A percentile compares a stretch with the other conserved stretches of the same genome.
These are phyloP conservation scores for Phytophthora palmivora DNA, from an alignment of 352 stramenopile genomes.

Conservation along the genomic window DNA sequence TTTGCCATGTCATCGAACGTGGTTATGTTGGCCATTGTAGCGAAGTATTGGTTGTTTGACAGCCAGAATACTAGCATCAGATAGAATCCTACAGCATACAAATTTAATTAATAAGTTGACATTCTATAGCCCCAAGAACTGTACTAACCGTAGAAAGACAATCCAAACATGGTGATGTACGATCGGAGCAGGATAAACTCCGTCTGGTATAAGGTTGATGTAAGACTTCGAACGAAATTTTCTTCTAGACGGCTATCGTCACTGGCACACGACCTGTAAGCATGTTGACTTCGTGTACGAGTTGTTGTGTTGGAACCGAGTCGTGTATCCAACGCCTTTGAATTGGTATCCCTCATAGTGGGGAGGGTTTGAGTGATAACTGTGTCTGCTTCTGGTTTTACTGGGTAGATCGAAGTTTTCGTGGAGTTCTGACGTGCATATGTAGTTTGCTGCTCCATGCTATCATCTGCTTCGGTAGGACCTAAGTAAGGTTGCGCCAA, in stretches of 20 bases:
- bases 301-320: slow-evolving; percentile 1
- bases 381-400: neutral
- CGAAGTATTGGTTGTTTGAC: slow-evolving; percentile 28
- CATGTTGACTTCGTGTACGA: neutral
- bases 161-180: slow-evolving; percentile 28
- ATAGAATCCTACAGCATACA: slow-evolving; percentile 13
- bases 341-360: neutral
- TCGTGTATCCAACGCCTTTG: neutral
- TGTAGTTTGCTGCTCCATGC: neutral
- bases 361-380: neutral
- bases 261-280: neutral
- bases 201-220: slow-evolving; percentile 26
- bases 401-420: neutral
- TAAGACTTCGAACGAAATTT: slow-evolving; percentile 13
- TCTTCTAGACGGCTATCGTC: slow-evolving; percentile 9
- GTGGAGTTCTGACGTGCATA: neutral
- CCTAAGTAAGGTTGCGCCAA: neutral
- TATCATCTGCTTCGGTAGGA: neutral
- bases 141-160: slow-evolving; percentile 23
- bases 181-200: slow-evolving; percentile 38
- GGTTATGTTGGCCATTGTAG: slow-evolving; percentile 21
- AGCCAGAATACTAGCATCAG: slow-evolving; percentile 21
- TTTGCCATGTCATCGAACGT: slow-evolving; percentile 13
- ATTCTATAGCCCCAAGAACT: slow-evolving; percentile 2
- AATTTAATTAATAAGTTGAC: slow-evolving; percentile 4